Percentiles rank a stretch among this genome's conserved stretches.
These are phyloP conservation scores for Talaromyces sp. DNA, from an alignment of 2,329 filamentous ascomycete genomes.

Conservation along the genomic window DNA sequence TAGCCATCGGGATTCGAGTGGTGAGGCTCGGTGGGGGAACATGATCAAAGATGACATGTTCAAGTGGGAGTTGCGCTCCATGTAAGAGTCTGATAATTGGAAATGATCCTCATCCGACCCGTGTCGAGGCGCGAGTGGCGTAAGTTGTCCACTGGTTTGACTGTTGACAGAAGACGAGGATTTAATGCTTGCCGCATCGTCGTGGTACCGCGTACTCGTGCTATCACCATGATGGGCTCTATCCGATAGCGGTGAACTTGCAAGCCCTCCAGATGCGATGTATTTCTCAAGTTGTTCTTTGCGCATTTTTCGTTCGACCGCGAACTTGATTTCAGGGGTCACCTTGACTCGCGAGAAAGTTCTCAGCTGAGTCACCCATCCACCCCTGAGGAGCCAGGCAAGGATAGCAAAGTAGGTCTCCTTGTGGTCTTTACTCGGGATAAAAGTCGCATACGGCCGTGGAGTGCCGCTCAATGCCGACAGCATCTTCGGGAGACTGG, in stretches of 20 bases:
- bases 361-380: conserved; percentile 89
- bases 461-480: conserved; percentile 73
- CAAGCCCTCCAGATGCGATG: conserved; percentile 26
- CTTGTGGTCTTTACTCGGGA: conserved; percentile 82
- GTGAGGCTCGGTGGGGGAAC: conserved; percentile 71
- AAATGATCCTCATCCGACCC: conserved; percentile 25
- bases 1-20: conserved; percentile 68
- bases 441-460: conserved; percentile 74
- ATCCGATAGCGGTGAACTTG: conserved; percentile 21
- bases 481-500: conserved; percentile 80
- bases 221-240: conserved; percentile 12
- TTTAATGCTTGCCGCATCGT: conserved; percentile 30
- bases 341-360: conserved; percentile 88
- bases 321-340: conserved; percentile 73
- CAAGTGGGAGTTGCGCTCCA: conserved; percentile 29
- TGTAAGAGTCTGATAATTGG: conserved; percentile 29
- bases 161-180: conserved; percentile 37
- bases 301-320: conserved; percentile 68
- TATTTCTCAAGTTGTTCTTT: conserved; percentile 54
- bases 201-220: conserved; percentile 10
- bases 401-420: conserved; percentile 84
- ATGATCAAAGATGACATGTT: conserved; percentile 63
- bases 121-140: conserved; percentile 29
- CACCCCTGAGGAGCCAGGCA: conserved; percentile 85
- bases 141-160: conserved; percentile 34